Evolutionary conservation across 1,284 basidiomycete species (phyloP), one percentile per base, ranked within the genome.

Genomic region (Meira miltonrushii): DNA sequence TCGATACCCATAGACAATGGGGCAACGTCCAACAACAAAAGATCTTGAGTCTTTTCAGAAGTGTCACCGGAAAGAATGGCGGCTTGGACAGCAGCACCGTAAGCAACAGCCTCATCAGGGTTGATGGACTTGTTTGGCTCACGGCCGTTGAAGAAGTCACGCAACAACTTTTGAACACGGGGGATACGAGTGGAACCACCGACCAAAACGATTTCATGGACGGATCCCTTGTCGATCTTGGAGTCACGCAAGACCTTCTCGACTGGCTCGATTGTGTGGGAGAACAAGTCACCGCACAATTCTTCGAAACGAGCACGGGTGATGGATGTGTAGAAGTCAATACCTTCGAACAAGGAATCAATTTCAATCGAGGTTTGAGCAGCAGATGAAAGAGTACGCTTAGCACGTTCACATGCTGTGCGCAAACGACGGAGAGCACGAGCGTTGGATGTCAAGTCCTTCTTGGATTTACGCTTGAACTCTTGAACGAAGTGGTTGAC

Each of bases 261-360:
- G 75, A 97, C 92, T 66, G 94, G 94, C 79, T 97, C 92, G 79
- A 97, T 86, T 59, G 94, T 97, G 76, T 87, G 86, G 69, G 90
- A 89, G 92, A 98, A 97, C 79, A 95, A 86, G 79, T 94, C 92
- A 80, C 92, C 89, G 84, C 91, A 94, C 64, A 97, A 84, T 82
- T 97, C 94, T 83, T 97, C 93, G 85, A 98, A 98, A 79, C 92
- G 90, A 59, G 94, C 94, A 84, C 93, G 92, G 77, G 93, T 97
- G 80, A 98, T 87, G 60, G 90, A 92, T 41, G 92, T 93, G 85
- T 94, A 96, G 84, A 97, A 96, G 83, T 97, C 94, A 79, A 93
- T 88, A 79, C 93, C 93, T 85, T 95, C 92, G 81, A 86, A 96
- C 71, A 97, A 88, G 57, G 93, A 96, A 84, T 96, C 93, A 79